Conservation (phyloP, 129 eudicot genomes). For the Cynara cardunculus region DNA sequence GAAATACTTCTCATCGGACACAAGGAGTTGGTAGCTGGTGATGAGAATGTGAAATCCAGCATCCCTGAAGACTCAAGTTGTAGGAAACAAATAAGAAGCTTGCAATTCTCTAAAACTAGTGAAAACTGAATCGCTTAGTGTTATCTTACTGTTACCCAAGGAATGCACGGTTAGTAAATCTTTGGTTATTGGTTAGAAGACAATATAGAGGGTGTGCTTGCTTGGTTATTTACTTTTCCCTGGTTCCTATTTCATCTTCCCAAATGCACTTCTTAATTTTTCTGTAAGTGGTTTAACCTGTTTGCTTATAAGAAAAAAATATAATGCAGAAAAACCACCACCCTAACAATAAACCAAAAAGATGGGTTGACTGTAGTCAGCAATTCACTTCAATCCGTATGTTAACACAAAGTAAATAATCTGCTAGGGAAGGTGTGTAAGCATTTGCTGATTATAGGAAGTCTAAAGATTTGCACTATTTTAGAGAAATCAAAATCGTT, state of each 20-base stretch:
- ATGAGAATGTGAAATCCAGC: slow-evolving; percentile 97
- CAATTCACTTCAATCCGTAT: slow-evolving; percentile 6
- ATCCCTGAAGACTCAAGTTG: slow-evolving; percentile 46
- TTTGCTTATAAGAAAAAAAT: background rate
- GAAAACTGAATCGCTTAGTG: background rate
- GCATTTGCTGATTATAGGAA: background rate
- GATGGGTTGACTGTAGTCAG: slow-evolving; percentile 6
- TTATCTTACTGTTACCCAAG: background rate
- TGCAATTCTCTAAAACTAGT: background rate
- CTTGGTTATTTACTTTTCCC: background rate
- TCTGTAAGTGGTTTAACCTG: background rate
- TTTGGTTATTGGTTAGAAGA: background rate
- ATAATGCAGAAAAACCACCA: slow-evolving; percentile 2
- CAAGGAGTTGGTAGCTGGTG: slow-evolving; percentile 93
- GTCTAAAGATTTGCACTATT: background rate
- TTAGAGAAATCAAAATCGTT: background rate
- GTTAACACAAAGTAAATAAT: background rate
- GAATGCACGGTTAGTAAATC: background rate
- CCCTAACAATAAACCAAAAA: background rate
- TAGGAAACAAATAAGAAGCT: slow-evolving; percentile 6
- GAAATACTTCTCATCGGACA: slow-evolving; percentile 87
- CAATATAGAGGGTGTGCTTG: background rate
- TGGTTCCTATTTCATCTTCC: background rate
- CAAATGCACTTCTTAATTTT: background rate
- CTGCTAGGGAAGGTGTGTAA: background rate